These are phyloP conservation scores for Saccharomyces hybrid DNA, from an alignment of 1,139 yeast species.

Conservation along the genomic window DNA sequence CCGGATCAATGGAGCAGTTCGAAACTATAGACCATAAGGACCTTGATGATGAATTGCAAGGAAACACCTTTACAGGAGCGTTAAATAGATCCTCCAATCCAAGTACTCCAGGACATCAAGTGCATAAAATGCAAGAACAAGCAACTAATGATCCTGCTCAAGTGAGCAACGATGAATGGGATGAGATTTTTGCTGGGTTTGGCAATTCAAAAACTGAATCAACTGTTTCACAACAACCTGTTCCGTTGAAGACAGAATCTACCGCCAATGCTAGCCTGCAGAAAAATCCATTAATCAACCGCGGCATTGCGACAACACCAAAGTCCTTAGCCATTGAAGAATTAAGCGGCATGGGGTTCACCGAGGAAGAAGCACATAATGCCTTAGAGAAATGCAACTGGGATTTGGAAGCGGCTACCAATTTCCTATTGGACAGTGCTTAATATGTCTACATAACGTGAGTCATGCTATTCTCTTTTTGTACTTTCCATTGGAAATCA, in stretches of 20 bases:
- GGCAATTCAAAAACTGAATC: slow-evolving; percentile 40
- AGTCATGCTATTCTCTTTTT: not conserved
- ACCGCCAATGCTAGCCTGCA: slow-evolving; percentile 2
- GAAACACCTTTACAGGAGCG: slow-evolving; percentile 35
- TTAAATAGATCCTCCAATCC: slow-evolving; percentile 6
- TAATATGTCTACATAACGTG: slow-evolving; percentile 8
- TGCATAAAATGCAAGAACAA: slow-evolving; percentile 3
- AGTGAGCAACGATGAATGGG: slow-evolving; percentile 73
- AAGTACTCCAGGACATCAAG: slow-evolving; percentile 7
- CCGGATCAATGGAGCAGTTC: slow-evolving; percentile 22
- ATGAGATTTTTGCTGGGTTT: slow-evolving; percentile 84
- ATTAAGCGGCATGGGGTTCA: slow-evolving; percentile 85
- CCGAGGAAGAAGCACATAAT: slow-evolving; percentile 50
- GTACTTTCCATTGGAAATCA: not conserved
- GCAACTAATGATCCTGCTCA: slow-evolving; percentile 10
- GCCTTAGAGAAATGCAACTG: slow-evolving; percentile 68
- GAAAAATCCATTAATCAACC: slow-evolving; percentile 19
- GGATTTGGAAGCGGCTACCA: slow-evolving; percentile 80
- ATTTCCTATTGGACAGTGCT: slow-evolving; percentile 67
- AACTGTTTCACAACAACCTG: slow-evolving; percentile 10
- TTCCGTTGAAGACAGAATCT: slow-evolving; percentile 3
- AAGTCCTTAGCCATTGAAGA: slow-evolving; percentile 55
- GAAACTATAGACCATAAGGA: slow-evolving; percentile 24
- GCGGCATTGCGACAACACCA: slow-evolving; percentile 37
- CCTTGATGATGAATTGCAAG: slow-evolving; percentile 31